Evolutionary conservation across 495 filamentous ascomycete genomes (phyloP).

Genomic region (Letharia lupina): DNA sequence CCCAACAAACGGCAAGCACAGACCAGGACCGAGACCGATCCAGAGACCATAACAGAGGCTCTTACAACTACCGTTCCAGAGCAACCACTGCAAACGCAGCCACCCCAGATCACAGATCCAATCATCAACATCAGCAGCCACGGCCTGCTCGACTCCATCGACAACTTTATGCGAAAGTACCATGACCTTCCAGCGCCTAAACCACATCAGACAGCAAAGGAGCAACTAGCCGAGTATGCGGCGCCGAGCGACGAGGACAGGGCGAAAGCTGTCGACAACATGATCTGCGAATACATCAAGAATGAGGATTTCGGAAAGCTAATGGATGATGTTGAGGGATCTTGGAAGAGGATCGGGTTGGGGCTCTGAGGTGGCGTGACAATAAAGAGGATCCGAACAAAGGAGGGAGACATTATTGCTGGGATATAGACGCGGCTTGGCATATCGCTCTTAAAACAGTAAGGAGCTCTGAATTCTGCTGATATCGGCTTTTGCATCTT

Average conservation of each 20-base stretch:
- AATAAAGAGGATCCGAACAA: not conserved
- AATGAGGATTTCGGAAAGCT: constrained; percentile 40
- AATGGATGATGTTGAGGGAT: constrained; percentile 37
- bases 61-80: not conserved
- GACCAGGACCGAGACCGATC: not conserved
- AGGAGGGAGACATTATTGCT: not conserved
- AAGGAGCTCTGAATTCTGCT: not conserved
- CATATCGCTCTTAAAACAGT: not conserved
- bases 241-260: constrained; percentile 33
- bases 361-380: constrained; percentile 22
- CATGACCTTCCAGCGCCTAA: constrained; percentile 15
- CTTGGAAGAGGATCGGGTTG: constrained; percentile 39
- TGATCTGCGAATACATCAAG: constrained; percentile 39
- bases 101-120: not conserved
- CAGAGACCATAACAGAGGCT: not conserved
- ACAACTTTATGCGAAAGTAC: constrained; percentile 21
- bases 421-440: not conserved
- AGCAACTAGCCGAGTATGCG: constrained; percentile 33
- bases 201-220: constrained; percentile 12
- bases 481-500: not conserved
- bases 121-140: constrained; percentile 5
- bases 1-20: constrained; percentile 10
- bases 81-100: not conserved
- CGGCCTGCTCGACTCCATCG: constrained; percentile 15
- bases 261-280: constrained; percentile 32